Base-by-base conservation (phyloP, 2,329 filamentous ascomycete genomes). In the Aspergillus spinulosporus region DNA sequence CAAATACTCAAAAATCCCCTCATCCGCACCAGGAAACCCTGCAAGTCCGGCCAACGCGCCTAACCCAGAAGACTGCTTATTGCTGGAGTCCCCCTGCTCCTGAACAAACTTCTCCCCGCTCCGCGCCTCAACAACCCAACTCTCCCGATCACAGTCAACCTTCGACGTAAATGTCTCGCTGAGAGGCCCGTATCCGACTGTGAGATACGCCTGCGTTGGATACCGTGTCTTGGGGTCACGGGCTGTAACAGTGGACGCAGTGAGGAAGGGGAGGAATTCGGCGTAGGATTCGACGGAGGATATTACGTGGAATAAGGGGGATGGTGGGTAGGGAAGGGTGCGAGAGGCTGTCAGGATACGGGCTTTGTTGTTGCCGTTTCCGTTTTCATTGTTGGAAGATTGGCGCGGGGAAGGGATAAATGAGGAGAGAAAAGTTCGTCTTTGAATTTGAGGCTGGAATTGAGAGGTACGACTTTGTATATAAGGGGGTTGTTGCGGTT, bases 231-330 rank as follows among this genome's bases (percentile, higher is more conserved):
- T 57, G 4, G 58, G 75, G 5, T 89, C 88, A 83, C 88, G 91
- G 57, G 81, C 80, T 1, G 91, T 96, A 40, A 97, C 91, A 59
- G 80, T 82, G 37, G 89, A 92, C 45, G 80, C 80, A 43, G 84
- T 83, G 76, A 93, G 96, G 82, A 95, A 97, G 8, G 94, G 94
- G n/a, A 99, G 84, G 80, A 97, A 99, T 62, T 80, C 73, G 37
- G 82, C 79, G 83, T 99, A 99, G 61, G 85, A 85, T 73, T 90
- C 84, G 62, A 99, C 86, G 74, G 97, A 91, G 76, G 92, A 86
- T 72, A 99, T 92, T 53, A 97, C 83, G 63, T 81, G 80, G 83
- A 94, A 99, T 64, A 99, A 86, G 1, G 84, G 79, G 3, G 74
- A 67, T 32, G 85, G 79, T 0, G 86, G 77, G 79, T 95, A 95